phyloP scores from a whole-genome alignment of 2,329 filamentous ascomycete species.

The Phyllosticta citrichinensis region DNA sequence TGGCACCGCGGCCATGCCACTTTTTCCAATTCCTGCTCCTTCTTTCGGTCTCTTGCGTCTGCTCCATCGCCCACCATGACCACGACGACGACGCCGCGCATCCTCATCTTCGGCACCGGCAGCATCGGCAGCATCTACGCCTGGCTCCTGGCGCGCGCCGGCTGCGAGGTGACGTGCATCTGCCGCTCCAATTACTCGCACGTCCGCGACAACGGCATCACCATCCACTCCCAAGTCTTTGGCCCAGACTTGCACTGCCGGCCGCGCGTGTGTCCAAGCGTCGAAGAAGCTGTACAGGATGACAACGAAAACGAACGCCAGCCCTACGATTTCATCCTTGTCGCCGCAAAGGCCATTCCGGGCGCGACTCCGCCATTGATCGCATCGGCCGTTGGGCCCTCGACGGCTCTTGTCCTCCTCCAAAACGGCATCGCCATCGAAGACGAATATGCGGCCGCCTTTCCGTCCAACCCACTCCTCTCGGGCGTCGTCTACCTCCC shows the following conservation, averaged over 20 bases:
- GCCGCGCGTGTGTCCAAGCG: slow-evolving; percentile 26
- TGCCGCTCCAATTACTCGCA: slow-evolving; percentile 37
- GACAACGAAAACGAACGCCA: neutral
- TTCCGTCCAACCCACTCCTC: slow-evolving; percentile 43
- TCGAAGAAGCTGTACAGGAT: slow-evolving; percentile 24
- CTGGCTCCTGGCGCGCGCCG: slow-evolving; percentile 30
- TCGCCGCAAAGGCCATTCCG: slow-evolving; percentile 38
- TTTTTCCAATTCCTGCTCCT: neutral
- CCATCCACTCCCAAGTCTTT: slow-evolving; percentile 17
- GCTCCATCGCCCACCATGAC: neutral
- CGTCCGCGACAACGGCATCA: slow-evolving; percentile 31
- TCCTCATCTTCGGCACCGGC: slow-evolving; percentile 35
- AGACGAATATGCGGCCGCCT: slow-evolving; percentile 40
- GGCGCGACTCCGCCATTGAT: slow-evolving; percentile 27
- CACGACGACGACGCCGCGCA: neutral
- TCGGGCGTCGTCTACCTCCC: slow-evolving; percentile 48
- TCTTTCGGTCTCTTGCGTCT: neutral
- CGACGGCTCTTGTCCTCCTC: slow-evolving; percentile 48
- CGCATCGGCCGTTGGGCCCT: slow-evolving; percentile 27
- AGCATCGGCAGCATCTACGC: slow-evolving; percentile 34
- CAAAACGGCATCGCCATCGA: slow-evolving; percentile 56
- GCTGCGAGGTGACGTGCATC: slow-evolving; percentile 31
- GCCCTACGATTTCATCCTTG: slow-evolving; percentile 39
- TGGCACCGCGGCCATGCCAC: neutral
- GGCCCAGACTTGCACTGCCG: slow-evolving; percentile 24